These are phyloP conservation scores for Aureobasidium melanogenum DNA, from an alignment of 2,329 filamentous ascomycete species.

Conservation along the genomic window DNA sequence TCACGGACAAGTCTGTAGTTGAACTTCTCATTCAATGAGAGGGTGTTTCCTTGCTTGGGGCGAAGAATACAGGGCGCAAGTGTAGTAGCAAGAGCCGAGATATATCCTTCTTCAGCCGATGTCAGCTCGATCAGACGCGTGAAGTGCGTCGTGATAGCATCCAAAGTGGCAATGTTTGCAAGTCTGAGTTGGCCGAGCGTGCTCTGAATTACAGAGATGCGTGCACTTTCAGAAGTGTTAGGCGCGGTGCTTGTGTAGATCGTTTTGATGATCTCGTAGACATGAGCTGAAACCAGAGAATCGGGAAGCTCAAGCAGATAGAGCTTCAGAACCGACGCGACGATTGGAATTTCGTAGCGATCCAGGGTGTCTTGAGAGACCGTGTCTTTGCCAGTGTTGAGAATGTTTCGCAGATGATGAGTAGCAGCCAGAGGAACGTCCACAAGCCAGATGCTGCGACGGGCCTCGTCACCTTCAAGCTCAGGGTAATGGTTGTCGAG, in stretches of 20 bases:
- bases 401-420: constrained; percentile 69
- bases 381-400: constrained; percentile 74
- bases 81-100: constrained; percentile 61
- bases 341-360: constrained; percentile 87
- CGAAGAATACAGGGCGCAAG: constrained; percentile 82
- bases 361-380: constrained; percentile 68
- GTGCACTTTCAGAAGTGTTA: constrained; percentile 66
- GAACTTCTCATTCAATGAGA: constrained; percentile 94
- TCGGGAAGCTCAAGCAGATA: constrained; percentile 94
- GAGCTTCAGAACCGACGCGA: constrained; percentile 85
- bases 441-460: constrained; percentile 86
- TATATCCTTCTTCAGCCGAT: constrained; percentile 83
- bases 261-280: constrained; percentile 97
- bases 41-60: constrained; percentile 74
- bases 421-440: constrained; percentile 80
- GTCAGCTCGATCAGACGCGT: constrained; percentile 93
- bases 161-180: constrained; percentile 96
- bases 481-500: constrained; percentile 96
- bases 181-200: constrained; percentile 90
- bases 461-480: constrained; percentile 88
- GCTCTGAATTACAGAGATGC: constrained; percentile 86
- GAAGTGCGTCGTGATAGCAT: constrained; percentile 97
- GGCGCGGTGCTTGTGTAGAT: constrained; percentile 80
- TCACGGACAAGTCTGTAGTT: constrained; percentile 84
- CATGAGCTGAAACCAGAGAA: constrained; percentile 94